Percentiles rank a stretch among this genome's conserved stretches.
These are phyloP conservation scores for Pythium aphanidermatum DNA, from an alignment of 352 stramenopile species.

Conservation along the genomic window DNA sequence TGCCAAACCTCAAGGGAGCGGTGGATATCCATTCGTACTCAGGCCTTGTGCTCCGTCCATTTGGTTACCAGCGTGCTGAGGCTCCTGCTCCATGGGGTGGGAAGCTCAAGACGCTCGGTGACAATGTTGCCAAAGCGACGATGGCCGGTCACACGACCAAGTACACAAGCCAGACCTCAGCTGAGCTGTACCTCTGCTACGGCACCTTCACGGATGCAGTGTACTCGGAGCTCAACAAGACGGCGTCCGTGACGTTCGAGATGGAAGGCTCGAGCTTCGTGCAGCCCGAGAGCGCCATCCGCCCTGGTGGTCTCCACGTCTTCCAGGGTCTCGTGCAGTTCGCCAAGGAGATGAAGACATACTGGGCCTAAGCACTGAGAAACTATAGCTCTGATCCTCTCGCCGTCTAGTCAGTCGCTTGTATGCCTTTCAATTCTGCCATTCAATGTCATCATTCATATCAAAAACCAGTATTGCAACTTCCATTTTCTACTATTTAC, in stretches of 20 bases:
- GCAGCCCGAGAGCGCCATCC: constrained; percentile 19
- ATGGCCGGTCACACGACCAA: constrained; percentile 1
- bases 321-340: constrained; percentile 25
- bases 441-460: too few species aligned
- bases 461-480: too few species aligned
- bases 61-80: constrained; percentile 17
- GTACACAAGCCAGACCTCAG: constrained; percentile 21
- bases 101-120: constrained; percentile 25
- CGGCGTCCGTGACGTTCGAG: constrained; percentile 28
- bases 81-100: constrained; percentile 18
- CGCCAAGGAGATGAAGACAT: constrained; percentile 18
- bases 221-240: constrained; percentile 25
- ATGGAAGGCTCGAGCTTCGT: constrained; percentile 28
- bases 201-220: constrained; percentile 28
- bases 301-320: constrained; percentile 18
- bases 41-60: constrained; percentile 24
- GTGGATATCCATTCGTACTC: constrained; percentile 31
- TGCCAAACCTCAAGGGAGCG: constrained; percentile 7
- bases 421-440: too few species aligned
- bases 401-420: too few species aligned
- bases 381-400: too few species aligned
- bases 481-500: too few species aligned
- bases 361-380: constrained; percentile 17
- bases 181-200: constrained; percentile 28
- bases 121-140: constrained; percentile 21